Conservation (phyloP, 1,284 basidiomycete species). For the Ganoderma resinaceum region DNA sequence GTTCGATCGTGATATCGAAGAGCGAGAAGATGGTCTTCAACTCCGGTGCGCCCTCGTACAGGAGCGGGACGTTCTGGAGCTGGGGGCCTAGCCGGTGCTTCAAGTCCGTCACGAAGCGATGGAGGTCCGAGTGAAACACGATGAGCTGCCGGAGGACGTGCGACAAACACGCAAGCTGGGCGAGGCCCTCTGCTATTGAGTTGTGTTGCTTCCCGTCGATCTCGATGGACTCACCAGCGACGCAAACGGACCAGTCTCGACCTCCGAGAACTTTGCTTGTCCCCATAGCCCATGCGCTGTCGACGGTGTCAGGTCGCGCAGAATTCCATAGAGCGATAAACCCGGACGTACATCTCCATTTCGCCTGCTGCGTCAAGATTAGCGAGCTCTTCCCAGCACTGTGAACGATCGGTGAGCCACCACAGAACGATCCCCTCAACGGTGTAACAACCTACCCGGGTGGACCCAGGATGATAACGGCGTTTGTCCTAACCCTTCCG, state of each 20-base stretch:
- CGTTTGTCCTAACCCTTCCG: constrained; percentile 57
- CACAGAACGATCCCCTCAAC: not conserved
- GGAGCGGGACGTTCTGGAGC: constrained; percentile 67
- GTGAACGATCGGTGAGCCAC: constrained; percentile 4
- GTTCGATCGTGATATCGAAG: constrained; percentile 59
- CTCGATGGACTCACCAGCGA: constrained; percentile 55
- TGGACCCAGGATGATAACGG: constrained; percentile 67
- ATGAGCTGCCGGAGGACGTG: constrained; percentile 74
- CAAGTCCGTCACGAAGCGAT: constrained; percentile 67
- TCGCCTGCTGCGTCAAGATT: constrained; percentile 70
- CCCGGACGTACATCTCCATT: constrained; percentile 63
- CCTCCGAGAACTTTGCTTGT: constrained; percentile 72
- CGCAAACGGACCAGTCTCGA: constrained; percentile 69
- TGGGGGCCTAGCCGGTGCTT: constrained; percentile 69
- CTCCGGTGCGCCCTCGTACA: constrained; percentile 74
- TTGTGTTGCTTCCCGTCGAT: not conserved
- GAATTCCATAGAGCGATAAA: not conserved
- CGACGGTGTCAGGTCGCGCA: not conserved
- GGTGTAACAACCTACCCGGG: constrained; percentile 55
- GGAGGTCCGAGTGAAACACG: constrained; percentile 72
- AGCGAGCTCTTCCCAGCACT: constrained; percentile 78
- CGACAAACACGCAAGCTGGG: constrained; percentile 68
- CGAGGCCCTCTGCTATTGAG: not conserved
- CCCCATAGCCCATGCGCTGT: constrained; percentile 76
- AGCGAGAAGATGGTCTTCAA: constrained; percentile 64